Conservation (phyloP, 257 asterid species). For the Scutellaria minor region DNA sequence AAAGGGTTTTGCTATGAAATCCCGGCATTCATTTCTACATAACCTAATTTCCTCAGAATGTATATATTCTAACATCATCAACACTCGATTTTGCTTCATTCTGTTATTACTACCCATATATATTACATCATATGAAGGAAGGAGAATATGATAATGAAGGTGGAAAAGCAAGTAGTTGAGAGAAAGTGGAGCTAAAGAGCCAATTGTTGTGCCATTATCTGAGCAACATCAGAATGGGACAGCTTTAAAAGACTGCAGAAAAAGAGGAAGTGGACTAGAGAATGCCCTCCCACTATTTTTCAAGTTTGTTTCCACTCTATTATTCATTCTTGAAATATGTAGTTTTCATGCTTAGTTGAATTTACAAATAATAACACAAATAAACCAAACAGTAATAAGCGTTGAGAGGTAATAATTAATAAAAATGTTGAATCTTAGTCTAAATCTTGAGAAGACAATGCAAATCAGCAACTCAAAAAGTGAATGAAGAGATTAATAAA, state of each 20-base stretch:
- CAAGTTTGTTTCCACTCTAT: too few species aligned
- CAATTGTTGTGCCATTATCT: not conserved
- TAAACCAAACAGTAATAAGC: not conserved
- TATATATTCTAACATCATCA: too few species aligned
- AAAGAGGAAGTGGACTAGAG: constrained; percentile 26
- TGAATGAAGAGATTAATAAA: constrained; percentile 22
- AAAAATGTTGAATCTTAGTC: not conserved
- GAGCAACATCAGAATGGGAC: constrained; percentile 6
- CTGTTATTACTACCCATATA: too few species aligned
- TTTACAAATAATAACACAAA: not conserved
- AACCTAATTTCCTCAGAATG: too few species aligned
- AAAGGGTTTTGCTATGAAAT: too few species aligned
- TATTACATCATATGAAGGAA: too few species aligned
- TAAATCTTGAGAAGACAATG: too few species aligned
- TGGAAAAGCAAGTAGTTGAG: not conserved
- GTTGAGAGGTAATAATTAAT: not conserved
- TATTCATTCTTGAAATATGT: not conserved
- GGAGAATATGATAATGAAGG: too few species aligned
- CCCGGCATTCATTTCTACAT: too few species aligned
- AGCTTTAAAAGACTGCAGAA: constrained; percentile 28
- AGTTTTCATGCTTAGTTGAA: not conserved
- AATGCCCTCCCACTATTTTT: not conserved
- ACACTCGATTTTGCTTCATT: too few species aligned
- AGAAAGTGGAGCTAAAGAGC: not conserved
- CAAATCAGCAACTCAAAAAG: too few species aligned